Conservation (phyloP, 73 alveolate genomes). For the Vitrella brassicaformis region DNA sequence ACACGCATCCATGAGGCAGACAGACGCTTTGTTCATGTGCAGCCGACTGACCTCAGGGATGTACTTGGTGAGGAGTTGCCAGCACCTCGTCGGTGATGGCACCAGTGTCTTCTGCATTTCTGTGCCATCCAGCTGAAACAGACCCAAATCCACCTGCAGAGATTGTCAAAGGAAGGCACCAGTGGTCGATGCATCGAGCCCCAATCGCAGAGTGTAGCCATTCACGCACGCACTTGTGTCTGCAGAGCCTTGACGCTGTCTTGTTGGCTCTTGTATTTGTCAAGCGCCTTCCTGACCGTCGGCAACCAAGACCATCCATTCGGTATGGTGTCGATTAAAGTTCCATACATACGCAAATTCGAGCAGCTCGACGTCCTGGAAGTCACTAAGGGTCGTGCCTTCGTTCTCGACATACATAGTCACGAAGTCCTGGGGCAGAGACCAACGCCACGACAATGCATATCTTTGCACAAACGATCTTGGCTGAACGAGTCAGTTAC, state of each 20-base stretch:
- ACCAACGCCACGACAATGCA: too few relatives aligned
- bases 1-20: too few relatives aligned
- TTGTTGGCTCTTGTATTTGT: background rate
- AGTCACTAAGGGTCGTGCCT: background rate
- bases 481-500: too few relatives aligned
- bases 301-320: too few relatives aligned
- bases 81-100: constrained; percentile 27
- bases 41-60: constrained; percentile 7
- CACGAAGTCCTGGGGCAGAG: background rate
- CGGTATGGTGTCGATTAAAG: too few relatives aligned
- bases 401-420: background rate
- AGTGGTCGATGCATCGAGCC: too few relatives aligned
- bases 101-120: constrained; percentile 25
- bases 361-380: background rate
- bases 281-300: background rate
- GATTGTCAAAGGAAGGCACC: too few relatives aligned
- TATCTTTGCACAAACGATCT: background rate
- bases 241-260: too few relatives aligned
- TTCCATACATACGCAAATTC: too few relatives aligned
- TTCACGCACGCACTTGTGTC: too few relatives aligned
- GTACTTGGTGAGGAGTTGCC: constrained; percentile 15
- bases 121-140: constrained; percentile 24
- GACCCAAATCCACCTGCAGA: constrained; percentile 10
- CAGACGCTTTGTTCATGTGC: too few relatives aligned
- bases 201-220: too few relatives aligned